A percentile compares a stretch with the other conserved stretches of the same genome.
Evolutionary conservation across 1,139 yeast species (phyloP).

Genomic region (Spencermartinsiella ligniputridi): DNA sequence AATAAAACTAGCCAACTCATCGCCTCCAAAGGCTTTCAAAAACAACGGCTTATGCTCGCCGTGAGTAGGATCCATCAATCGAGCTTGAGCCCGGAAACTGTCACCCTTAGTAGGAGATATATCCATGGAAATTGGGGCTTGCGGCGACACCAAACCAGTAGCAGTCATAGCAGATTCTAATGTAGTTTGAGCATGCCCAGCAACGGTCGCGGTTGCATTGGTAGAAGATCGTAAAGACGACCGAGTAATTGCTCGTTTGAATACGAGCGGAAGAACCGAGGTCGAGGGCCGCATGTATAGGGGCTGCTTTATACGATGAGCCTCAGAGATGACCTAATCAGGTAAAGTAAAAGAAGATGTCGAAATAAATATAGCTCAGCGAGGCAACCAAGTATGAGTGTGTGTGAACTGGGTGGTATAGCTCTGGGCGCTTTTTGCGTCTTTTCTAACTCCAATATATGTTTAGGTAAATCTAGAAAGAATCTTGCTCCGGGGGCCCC

Average conservation of each 20-base stretch:
- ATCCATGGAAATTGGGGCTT: too few species aligned
- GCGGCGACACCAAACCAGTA: background rate
- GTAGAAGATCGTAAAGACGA: background rate
- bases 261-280: background rate
- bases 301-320: too few species aligned
- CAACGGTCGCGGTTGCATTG: background rate
- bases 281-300: background rate
- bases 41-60: constrained; percentile 11
- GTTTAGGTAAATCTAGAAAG: too few species aligned
- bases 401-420: too few species aligned
- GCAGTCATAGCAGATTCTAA: background rate
- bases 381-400: background rate
- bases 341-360: background rate
- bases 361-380: background rate
- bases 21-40: constrained; percentile 19
- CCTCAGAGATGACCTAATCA: background rate
- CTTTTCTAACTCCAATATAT: too few species aligned
- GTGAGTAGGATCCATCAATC: background rate
- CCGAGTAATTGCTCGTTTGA: constrained; percentile 1
- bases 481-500: too few species aligned
- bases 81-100: too few species aligned
- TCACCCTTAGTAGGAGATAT: too few species aligned
- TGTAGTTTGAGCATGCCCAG: background rate
- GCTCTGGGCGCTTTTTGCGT: too few species aligned
- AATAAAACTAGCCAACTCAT: constrained; percentile 28